Base-by-base conservation (phyloP, 2,329 filamentous ascomycete genomes). In the Periconia digitata region DNA sequence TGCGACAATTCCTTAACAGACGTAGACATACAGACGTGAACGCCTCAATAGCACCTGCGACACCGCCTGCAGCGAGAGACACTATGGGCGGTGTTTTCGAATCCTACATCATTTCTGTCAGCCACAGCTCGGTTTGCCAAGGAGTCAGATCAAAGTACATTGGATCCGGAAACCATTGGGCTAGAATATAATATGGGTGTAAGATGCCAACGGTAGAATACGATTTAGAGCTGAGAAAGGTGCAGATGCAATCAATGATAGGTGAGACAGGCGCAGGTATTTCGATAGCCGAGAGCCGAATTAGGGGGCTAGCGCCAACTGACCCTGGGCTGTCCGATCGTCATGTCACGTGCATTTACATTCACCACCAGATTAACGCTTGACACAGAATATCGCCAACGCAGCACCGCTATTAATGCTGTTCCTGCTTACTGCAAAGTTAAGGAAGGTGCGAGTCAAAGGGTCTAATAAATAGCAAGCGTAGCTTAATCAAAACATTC, bases 11-110 rank as follows among this genome's bases (percentile, higher is more conserved):
- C 8, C 10, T 12, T 4, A 32, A 13, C 27, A 13, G 4, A 32
- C 8, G n/a, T 32, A 12, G 22, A 39, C 59, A 34, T 59, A 71
- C 69, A 22, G 68, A 69, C 27, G 68, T 54, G 34, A 69, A 69
- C 7, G 67, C 69, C 56, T 73, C 71, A 15, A 73, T 62, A 37
- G 66, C 70, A 35, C 71, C 71, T 47, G 71, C 71, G 39, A 70
- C 63, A 54, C 70, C 71, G 40, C 71, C 71, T 16, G 71, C 67
- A 34, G 59, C 55, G 40, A 73, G 56, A 27, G 69, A 71, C 29
- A 72, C 69, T 59, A 70, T 54, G 35, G 67, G 63, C 46, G 70
- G 67, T 44, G 66, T 71, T 32, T 65, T 68, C 36, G 63, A 56
- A 60, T 71, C 68, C 64, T 71, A 42, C 4, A 22, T 20, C 21